Conservation (phyloP, 2,329 filamentous ascomycete genomes). For the Pezicula neosporulosa region DNA sequence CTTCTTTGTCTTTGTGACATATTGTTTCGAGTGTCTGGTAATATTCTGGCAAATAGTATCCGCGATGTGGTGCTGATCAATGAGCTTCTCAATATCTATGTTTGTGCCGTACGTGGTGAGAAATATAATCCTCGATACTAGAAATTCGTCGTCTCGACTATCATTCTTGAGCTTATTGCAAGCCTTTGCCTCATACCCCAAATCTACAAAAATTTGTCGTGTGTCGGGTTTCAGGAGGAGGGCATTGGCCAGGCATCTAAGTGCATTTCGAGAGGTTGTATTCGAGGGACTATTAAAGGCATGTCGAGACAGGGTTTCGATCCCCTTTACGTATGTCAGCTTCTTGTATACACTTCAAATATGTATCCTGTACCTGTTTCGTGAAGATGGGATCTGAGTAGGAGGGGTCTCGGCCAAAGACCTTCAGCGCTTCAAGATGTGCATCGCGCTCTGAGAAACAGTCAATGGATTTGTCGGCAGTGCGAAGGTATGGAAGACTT, state of each 20-base stretch:
- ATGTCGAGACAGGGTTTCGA: constrained; percentile 68
- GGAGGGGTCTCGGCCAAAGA: constrained; percentile 68
- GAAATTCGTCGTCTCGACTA: constrained; percentile 80
- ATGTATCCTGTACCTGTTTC: constrained; percentile 52
- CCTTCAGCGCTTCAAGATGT: constrained; percentile 67
- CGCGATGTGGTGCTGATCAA: constrained; percentile 63
- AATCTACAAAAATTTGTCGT: constrained; percentile 69
- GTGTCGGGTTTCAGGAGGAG: constrained; percentile 66
- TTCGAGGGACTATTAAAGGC: constrained; percentile 65
- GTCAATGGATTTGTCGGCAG: background rate
- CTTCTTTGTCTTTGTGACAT: constrained; percentile 30
- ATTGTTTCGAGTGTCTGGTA: constrained; percentile 61
- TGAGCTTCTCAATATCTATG: constrained; percentile 61
- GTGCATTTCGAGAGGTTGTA: constrained; percentile 67
- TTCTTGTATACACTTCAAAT: constrained; percentile 11
- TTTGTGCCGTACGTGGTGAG: constrained; percentile 74
- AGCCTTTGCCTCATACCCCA: constrained; percentile 63
- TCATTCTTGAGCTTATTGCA: constrained; percentile 71
- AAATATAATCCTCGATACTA: constrained; percentile 75
- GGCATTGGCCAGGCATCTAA: constrained; percentile 83
- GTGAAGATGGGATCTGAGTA: constrained; percentile 82
- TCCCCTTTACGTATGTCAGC: constrained; percentile 52
- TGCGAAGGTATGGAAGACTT: constrained; percentile 26
- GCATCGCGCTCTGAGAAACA: constrained; percentile 54
- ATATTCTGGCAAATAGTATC: constrained; percentile 69